These are phyloP conservation scores for Omphalotus guepiniiformis DNA, from an alignment of 768 basidiomycete species.

Conservation along the genomic window DNA sequence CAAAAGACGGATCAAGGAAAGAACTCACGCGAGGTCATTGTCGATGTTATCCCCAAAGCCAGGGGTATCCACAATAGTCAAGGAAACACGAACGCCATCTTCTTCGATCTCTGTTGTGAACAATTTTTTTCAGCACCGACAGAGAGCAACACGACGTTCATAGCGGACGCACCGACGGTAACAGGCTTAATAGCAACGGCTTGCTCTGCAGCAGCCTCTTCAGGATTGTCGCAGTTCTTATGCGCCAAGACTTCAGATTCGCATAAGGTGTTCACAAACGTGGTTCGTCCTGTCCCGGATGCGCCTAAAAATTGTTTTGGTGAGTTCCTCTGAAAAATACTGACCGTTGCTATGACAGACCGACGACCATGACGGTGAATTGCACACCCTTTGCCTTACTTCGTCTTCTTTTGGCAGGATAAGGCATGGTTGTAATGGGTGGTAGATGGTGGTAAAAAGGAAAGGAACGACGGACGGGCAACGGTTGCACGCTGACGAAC, in stretches of 20 bases:
- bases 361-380: conserved; percentile 87
- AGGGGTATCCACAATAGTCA: conserved; percentile 90
- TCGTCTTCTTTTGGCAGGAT: conserved; percentile 48
- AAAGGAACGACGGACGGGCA: no score
- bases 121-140: neutral
- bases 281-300: conserved; percentile 84
- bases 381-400: conserved; percentile 89
- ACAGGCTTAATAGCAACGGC: conserved; percentile 76
- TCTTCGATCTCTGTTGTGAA: conserved; percentile 62
- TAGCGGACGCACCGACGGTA: conserved; percentile 64
- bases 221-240: conserved; percentile 59
- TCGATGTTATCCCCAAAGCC: conserved; percentile 91
- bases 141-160: neutral
- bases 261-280: conserved; percentile 90
- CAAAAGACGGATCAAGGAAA: neutral
- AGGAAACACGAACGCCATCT: conserved; percentile 83
- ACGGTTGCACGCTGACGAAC: no score
- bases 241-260: conserved; percentile 73
- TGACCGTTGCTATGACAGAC: conserved; percentile 39
- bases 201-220: conserved; percentile 73
- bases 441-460: conserved; percentile 2
- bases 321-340: conserved; percentile 5
- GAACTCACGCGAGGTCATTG: conserved; percentile 76
- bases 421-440: conserved; percentile 33
- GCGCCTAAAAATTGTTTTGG: conserved; percentile 55